phyloP scores from a whole-genome alignment of 2,329 filamentous ascomycete species.

The Endocalyx cinctus region DNA sequence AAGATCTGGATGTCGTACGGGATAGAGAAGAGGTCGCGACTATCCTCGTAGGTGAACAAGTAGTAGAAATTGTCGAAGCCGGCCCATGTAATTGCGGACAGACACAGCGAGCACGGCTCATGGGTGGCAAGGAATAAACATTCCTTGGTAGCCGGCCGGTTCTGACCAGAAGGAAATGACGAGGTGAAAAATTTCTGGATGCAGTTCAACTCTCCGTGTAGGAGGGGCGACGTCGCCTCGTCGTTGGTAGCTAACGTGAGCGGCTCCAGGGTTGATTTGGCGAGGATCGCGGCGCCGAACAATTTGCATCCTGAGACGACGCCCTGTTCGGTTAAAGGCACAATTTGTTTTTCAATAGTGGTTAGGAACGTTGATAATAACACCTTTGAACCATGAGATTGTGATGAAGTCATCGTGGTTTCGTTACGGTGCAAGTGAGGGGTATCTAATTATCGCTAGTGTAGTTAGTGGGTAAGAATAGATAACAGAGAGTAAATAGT shows the following conservation, averaged over 20 bases:
- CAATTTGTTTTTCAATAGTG: slow-evolving; percentile 40
- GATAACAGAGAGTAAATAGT: too few relatives aligned
- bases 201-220: slow-evolving; percentile 58
- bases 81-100: slow-evolving; percentile 54
- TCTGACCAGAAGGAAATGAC: slow-evolving; percentile 17
- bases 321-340: slow-evolving; percentile 45
- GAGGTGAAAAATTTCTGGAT: slow-evolving; percentile 52
- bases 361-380: slow-evolving; percentile 37
- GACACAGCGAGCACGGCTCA: slow-evolving; percentile 54
- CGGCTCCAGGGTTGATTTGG: slow-evolving; percentile 33
- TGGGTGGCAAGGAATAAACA: slow-evolving; percentile 57
- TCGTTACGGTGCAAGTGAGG: too few relatives aligned
- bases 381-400: too few relatives aligned
- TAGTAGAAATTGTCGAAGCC: slow-evolving; percentile 55
- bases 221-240: slow-evolving; percentile 48
- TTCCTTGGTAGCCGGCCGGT: slow-evolving; percentile 37
- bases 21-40: slow-evolving; percentile 49
- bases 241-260: slow-evolving; percentile 52
- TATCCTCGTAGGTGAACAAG: slow-evolving; percentile 56
- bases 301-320: slow-evolving; percentile 51
- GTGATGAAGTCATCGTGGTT: too few relatives aligned
- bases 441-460: too few relatives aligned
- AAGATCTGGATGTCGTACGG: slow-evolving; percentile 56
- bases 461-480: too few relatives aligned
- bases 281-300: slow-evolving; percentile 52